Evolutionary conservation across 805 yeast species (phyloP).

Genomic region (Monosporozyma yasuniensis): DNA sequence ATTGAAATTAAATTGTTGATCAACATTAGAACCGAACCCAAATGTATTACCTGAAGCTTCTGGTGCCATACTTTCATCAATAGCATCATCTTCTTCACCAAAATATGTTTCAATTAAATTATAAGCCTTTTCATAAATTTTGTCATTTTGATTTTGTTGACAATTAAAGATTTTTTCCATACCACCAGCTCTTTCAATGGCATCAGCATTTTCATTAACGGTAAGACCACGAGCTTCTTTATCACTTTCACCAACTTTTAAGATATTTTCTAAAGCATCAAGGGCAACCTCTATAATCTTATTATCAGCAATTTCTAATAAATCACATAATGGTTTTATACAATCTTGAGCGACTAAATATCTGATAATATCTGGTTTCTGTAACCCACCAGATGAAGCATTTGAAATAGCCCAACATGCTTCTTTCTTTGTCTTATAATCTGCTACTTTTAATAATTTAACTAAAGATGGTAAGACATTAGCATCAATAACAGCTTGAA

Average conservation of each 20-base stretch:
- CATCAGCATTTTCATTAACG: slow-evolving; percentile 80
- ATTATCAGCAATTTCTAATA: slow-evolving; percentile 78
- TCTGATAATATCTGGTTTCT: slow-evolving; percentile 86
- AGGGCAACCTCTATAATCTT: slow-evolving; percentile 90
- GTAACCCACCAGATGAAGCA: slow-evolving; percentile 91
- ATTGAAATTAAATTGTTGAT: slow-evolving; percentile 37
- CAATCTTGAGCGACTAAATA: slow-evolving; percentile 92
- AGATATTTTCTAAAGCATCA: slow-evolving; percentile 88
- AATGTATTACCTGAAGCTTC: slow-evolving; percentile 73
- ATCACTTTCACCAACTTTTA: slow-evolving; percentile 90
- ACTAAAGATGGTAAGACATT: slow-evolving; percentile 88
- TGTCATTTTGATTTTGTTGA: slow-evolving; percentile 86
- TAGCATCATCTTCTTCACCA: slow-evolving; percentile 65
- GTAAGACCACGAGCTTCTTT: slow-evolving; percentile 63
- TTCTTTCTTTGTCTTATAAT: slow-evolving; percentile 93
- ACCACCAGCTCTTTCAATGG: slow-evolving; percentile 96
- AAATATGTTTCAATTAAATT: slow-evolving; percentile 85
- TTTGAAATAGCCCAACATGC: slow-evolving; percentile 99
- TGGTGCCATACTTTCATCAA: slow-evolving; percentile 72
- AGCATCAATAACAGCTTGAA: slow-evolving; percentile 92
- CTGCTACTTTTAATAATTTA: slow-evolving; percentile 71
- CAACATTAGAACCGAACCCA: slow-evolving; percentile 70
- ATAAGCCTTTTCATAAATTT: slow-evolving; percentile 85
- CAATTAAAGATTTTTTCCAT: slow-evolving; percentile 92
- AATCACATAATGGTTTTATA: slow-evolving; percentile 93